Evolutionary conservation across 108 stramenopile species (phyloP), one percentile per base, ranked within the genome.

Genomic region (Nitzschia sp.): DNA sequence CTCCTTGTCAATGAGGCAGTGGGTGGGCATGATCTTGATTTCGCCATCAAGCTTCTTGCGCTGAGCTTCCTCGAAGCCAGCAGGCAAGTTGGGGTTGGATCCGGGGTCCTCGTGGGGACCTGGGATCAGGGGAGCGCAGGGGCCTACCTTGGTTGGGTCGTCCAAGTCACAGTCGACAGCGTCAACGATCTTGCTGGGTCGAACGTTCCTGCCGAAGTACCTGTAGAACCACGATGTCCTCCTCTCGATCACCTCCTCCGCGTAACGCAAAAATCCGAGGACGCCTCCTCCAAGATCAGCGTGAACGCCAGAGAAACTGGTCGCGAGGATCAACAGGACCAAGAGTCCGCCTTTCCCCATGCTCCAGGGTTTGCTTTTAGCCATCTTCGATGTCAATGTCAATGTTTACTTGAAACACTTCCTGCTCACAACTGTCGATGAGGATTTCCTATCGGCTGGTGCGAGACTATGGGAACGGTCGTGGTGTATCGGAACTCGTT

Each of bases 161-260:
- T 57, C 57, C 28, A 53, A 74, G 47, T 74, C 66, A 48, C 73
- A 74, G 0, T 52, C 33, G 17, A 32, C 22, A 29, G 52, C 65
- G 28, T 45, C 22, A 33, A 61, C 45, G n/a, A 75, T 33, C 54
- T 75, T 64, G 48, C 41, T 52, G 1, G 44, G 58, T 16, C 61
- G 56, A n/a, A 67, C 13, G 48, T 62, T 68, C 3, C 27, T 55
- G 35, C 75, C 75, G 45, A 75, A 75, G 45, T 36, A 61, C 9
- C 75, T 59, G 36, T 75, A 75, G 44, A 75, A 69, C 53, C 55
- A 69, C 32, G 45, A 1, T 21, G 75, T 75, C 38, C 50, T 68
- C 61, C 21, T 69, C 46, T 75, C 67, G 17, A 69, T 47, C 2
- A 8, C 30, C 22, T 53, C 59, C 25, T 75, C 75, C 47, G 61